These are phyloP conservation scores for Dryas alaskensis DNA, from an alignment of 306 rosid species.

Conservation along the genomic window DNA sequence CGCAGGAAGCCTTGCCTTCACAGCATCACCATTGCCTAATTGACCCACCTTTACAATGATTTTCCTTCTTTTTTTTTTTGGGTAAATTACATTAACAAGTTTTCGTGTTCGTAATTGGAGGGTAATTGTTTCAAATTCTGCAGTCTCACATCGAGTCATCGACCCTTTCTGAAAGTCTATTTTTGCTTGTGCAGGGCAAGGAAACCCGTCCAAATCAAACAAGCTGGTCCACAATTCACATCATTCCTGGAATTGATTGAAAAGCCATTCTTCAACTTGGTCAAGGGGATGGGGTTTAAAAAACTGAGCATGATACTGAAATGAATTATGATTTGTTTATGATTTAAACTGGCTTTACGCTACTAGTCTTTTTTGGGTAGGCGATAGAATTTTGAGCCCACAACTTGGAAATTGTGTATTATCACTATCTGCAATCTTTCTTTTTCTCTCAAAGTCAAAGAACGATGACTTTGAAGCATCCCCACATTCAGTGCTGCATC, in stretches of 20 bases:
- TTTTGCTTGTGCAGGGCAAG: conserved; percentile 66
- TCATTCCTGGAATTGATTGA: conserved; percentile 34
- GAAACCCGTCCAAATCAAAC: conserved; percentile 39
- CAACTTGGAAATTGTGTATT: conserved; percentile 3
- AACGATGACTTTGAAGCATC: conserved; percentile 7
- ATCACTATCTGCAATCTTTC: neutral
- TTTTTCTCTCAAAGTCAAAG: conserved; percentile 1
- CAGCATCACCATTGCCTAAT: no score
- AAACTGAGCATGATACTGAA: conserved; percentile 26
- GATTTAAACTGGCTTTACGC: neutral
- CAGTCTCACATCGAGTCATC: neutral
- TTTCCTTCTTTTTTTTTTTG: no score
- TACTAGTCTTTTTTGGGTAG: no score
- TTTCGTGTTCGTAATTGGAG: neutral
- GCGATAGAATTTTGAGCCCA: neutral
- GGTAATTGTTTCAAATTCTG: neutral
- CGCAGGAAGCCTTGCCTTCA: neutral
- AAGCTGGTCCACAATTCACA: conserved; percentile 28
- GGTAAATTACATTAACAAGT: no score
- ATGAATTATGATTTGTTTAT: neutral
- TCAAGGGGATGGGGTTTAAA: conserved; percentile 30
- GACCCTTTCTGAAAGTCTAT: conserved; percentile 34
- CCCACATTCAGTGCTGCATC: neutral
- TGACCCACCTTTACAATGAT: no score
- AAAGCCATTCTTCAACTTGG: conserved; percentile 29